These are phyloP conservation scores for Coemansia sp. DNA, from an alignment of 192 early-diverging fungal species.

Conservation along the genomic window DNA sequence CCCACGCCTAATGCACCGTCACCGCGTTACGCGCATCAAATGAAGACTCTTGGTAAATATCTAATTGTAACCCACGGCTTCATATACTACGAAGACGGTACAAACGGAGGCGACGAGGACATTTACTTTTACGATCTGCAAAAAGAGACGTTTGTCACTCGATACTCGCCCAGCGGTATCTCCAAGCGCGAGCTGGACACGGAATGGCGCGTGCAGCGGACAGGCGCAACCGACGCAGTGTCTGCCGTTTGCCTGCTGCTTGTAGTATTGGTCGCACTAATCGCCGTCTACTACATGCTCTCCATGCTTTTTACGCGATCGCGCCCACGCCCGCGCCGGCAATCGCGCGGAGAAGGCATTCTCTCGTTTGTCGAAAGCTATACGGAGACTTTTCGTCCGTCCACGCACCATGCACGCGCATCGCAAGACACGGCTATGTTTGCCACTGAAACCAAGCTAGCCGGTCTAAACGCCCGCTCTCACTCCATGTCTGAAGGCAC, in stretches of 20 bases:
- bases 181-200: conserved; percentile 29
- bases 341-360: conserved; percentile 4
- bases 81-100: conserved; percentile 5
- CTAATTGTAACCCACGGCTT: conserved; percentile 40
- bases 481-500: conserved; percentile 21
- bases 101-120: conserved; percentile 17
- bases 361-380: conserved; percentile 24
- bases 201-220: conserved; percentile 24
- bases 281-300: conserved; percentile 30
- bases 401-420: conserved; percentile 12
- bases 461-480: not conserved
- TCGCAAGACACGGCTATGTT: conserved; percentile 15
- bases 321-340: not conserved
- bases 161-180: conserved; percentile 34
- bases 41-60: conserved; percentile 43
- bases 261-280: conserved; percentile 13
- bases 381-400: conserved; percentile 23
- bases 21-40: conserved; percentile 47
- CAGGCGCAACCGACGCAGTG: conserved; percentile 17
- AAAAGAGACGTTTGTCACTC: conserved; percentile 24
- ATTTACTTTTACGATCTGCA: conserved; percentile 49
- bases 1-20: conserved; percentile 26
- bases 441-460: too few species aligned
- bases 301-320: conserved; percentile 7
- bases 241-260: conserved; percentile 25